phyloP scores from a whole-genome alignment of 805 yeast genomes.

The Metschnikowia continentalis region DNA sequence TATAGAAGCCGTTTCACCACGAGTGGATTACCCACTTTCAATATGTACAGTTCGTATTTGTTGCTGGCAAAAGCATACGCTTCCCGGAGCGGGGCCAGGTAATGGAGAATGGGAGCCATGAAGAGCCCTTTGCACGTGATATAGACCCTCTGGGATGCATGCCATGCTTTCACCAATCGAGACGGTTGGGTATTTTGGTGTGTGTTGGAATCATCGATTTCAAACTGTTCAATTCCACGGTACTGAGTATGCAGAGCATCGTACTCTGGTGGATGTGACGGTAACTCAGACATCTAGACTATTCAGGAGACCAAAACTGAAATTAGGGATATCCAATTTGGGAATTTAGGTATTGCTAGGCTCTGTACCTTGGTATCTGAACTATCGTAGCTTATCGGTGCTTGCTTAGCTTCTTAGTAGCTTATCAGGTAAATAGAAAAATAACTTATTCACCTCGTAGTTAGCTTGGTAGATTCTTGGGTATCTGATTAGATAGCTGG shows the following conservation, averaged over 20 bases:
- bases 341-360: too few species aligned
- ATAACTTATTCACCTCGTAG: too few species aligned
- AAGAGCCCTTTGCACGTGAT: slow-evolving; percentile 32
- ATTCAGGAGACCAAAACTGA: background rate
- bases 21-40: slow-evolving; percentile 78
- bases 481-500: too few species aligned
- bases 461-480: too few species aligned
- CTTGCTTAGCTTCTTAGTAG: too few species aligned
- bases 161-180: slow-evolving; percentile 29
- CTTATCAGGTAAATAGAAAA: too few species aligned
- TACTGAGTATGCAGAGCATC: background rate
- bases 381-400: too few species aligned
- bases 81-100: slow-evolving; percentile 51
- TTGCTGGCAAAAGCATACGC: slow-evolving; percentile 38
- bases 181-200: background rate
- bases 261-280: slow-evolving; percentile 2
- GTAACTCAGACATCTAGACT: background rate
- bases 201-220: slow-evolving; percentile 29
- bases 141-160: slow-evolving; percentile 33
- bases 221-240: slow-evolving; percentile 30
- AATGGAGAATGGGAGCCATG: slow-evolving; percentile 41
- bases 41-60: slow-evolving; percentile 53
- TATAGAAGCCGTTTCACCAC: slow-evolving; percentile 75
- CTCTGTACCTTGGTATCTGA: too few species aligned
- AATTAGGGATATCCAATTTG: too few species aligned